Evolutionary conservation across 2,329 filamentous ascomycete genomes (phyloP), one percentile per base, ranked within the genome.

Genomic region (Chaetomium globosum): DNA sequence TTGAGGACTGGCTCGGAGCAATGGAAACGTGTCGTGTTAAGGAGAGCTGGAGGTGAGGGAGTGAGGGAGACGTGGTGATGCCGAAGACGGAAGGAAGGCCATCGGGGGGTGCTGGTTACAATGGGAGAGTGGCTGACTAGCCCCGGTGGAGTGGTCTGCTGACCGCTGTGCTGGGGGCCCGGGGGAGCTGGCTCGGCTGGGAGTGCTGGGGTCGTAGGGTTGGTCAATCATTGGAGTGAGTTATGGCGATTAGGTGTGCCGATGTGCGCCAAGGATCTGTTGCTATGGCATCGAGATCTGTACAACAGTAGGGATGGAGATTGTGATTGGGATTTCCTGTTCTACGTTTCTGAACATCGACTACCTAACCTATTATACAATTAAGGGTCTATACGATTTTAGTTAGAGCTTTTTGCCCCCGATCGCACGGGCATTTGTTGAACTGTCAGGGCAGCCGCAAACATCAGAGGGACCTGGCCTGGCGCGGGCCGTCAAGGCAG

Each of bases 101-200:
- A 16, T 23, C 16, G 23, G 23, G 51, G n/a, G 16, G 7, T 30
- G 26, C 26, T 31, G 28, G 46, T 23, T 6, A 26, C 49, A 52
- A 10, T 21, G 4, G 19, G 19, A 52, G 26, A 19, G 51, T 53
- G 23, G 51, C 16, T 28, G 23, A 26, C 28, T 26, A 26, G 26
- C 26, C 4, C 26, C n/a, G 51, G 23, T 53, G 51, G 51, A 26
- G 49, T 26, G 51, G 51, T 28, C 51, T 53, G 51, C 51, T 53
- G 51, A 53, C 51, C 51, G 26, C 51, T 28, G 51, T 36, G 33
- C 33, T 36, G 33, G 33, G 26, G 26, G 2, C 26, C 26, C 4
- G 26, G 26, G 26, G 26, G 51, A 26, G 26, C 10, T n/a, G n/a
- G n/a, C n/a, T n/a, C n/a, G 16, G 23, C 51, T 28, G 33, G 39